These are phyloP conservation scores for Pythium phragmitis DNA, from an alignment of 352 stramenopile genomes.

Conservation along the genomic window DNA sequence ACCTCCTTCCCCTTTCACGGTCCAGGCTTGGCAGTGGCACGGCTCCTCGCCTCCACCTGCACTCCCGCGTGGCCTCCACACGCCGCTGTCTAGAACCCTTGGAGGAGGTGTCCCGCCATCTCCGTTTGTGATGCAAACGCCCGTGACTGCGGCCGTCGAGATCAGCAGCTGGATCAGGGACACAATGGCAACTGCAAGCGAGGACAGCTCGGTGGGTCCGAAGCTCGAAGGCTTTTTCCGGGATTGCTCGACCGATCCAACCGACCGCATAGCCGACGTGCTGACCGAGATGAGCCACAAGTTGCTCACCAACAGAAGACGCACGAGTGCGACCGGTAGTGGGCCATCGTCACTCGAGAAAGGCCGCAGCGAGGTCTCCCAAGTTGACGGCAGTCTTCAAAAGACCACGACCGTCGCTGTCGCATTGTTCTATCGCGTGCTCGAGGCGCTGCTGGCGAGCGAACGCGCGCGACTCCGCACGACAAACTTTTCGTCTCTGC, in stretches of 20 bases:
- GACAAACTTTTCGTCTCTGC: constrained; percentile 73
- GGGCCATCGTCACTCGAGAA: not conserved
- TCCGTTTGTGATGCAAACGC: constrained; percentile 56
- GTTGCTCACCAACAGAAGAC: constrained; percentile 42
- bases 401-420: constrained; percentile 66
- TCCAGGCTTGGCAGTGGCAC: constrained; percentile 72
- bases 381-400: constrained; percentile 77
- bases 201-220: constrained; percentile 31
- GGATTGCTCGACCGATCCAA: constrained; percentile 56
- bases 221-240: constrained; percentile 61
- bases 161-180: constrained; percentile 84
- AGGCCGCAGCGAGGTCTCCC: constrained; percentile 29
- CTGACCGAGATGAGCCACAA: constrained; percentile 51
- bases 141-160: constrained; percentile 76
- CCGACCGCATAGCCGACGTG: constrained; percentile 48
- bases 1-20: constrained; percentile 44
- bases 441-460: constrained; percentile 70
- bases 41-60: constrained; percentile 48
- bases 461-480: constrained; percentile 68
- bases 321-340: constrained; percentile 16
- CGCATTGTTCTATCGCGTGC: constrained; percentile 79
- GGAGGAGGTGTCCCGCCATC: constrained; percentile 33
- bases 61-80: constrained; percentile 33
- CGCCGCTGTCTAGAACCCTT: constrained; percentile 24
- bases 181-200: constrained; percentile 30